These are phyloP conservation scores for Guadua angustifolia DNA, from an alignment of 176 grass and related monocot species.

Conservation along the genomic window DNA sequence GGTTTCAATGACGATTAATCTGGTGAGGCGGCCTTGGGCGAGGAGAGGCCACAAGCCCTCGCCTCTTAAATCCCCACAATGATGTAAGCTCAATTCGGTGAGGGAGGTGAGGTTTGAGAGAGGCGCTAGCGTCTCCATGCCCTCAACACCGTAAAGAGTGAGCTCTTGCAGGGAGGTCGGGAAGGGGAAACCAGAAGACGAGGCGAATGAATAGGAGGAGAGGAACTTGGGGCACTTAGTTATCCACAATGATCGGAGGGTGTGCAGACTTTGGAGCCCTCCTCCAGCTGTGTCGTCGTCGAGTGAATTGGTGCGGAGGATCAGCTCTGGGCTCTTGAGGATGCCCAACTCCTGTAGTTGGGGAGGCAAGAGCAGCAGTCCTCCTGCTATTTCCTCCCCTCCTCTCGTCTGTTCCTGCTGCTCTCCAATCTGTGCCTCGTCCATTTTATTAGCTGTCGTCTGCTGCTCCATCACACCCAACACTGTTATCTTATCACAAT, in stretches of 20 bases:
- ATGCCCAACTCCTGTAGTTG: fast-evolving
- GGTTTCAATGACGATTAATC: background rate
- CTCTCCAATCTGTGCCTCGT: too few species aligned
- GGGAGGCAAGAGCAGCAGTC: background rate
- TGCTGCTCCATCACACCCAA: background rate
- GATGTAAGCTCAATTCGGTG: fast-evolving
- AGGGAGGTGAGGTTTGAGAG: slow-evolving; percentile 32
- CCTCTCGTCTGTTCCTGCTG: too few species aligned
- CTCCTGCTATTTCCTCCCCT: background rate
- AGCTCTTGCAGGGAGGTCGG: fast-evolving
- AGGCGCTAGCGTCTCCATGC: background rate
- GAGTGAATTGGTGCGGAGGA: too few species aligned
- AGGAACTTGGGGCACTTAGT: fast-evolving
- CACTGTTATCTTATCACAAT: background rate
- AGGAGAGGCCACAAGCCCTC: background rate
- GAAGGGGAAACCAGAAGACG: background rate
- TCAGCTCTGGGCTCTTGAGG: fast-evolving
- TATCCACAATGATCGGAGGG: fast-evolving
- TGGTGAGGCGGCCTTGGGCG: background rate
- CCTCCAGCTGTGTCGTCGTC: too few species aligned
- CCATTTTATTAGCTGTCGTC: background rate
- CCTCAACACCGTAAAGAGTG: fast-evolving
- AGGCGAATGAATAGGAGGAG: background rate
- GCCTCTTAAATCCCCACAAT: background rate
- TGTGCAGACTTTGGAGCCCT: background rate